These are phyloP conservation scores for Suillus placidus DNA, from an alignment of 768 basidiomycete genomes.

Conservation along the genomic window DNA sequence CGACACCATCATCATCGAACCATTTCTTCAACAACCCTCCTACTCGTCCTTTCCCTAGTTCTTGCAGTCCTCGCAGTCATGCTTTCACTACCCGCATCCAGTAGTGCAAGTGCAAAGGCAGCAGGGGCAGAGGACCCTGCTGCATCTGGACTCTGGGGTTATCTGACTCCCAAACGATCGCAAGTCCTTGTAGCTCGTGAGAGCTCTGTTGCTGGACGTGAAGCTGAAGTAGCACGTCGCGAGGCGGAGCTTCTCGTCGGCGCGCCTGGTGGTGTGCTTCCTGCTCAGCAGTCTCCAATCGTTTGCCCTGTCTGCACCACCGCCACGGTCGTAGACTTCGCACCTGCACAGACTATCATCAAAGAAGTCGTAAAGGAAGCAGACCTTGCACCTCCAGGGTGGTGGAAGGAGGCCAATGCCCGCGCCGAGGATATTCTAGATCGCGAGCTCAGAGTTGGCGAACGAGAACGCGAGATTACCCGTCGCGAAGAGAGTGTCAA, in stretches of 20 bases:
- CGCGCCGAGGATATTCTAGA: constrained; percentile 83
- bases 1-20: constrained; percentile 81
- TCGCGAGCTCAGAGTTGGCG: constrained; percentile 82
- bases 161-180: constrained; percentile 80
- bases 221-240: constrained; percentile 86
- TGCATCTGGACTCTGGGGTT: constrained; percentile 63
- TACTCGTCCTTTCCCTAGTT: constrained; percentile 83
- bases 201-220: constrained; percentile 76
- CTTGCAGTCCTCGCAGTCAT: constrained; percentile 89
- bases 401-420: constrained; percentile 66
- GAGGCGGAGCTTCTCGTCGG: constrained; percentile 85
- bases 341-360: constrained; percentile 76
- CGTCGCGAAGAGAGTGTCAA: constrained; percentile 85
- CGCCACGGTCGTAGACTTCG: constrained; percentile 57
- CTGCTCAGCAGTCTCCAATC: constrained; percentile 48
- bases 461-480: constrained; percentile 84
- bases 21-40: constrained; percentile 86
- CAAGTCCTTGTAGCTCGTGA: constrained; percentile 81
- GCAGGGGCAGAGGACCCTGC: constrained; percentile 33
- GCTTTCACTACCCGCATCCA: constrained; percentile 76
- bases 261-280: constrained; percentile 78
- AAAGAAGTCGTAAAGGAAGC: constrained; percentile 88
- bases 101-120: constrained; percentile 30
- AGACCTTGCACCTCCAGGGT: constrained; percentile 76
- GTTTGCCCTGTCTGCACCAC: constrained; percentile 62